Evolutionary conservation across 345 rosid species (phyloP).

Genomic region (Salix udensis): DNA sequence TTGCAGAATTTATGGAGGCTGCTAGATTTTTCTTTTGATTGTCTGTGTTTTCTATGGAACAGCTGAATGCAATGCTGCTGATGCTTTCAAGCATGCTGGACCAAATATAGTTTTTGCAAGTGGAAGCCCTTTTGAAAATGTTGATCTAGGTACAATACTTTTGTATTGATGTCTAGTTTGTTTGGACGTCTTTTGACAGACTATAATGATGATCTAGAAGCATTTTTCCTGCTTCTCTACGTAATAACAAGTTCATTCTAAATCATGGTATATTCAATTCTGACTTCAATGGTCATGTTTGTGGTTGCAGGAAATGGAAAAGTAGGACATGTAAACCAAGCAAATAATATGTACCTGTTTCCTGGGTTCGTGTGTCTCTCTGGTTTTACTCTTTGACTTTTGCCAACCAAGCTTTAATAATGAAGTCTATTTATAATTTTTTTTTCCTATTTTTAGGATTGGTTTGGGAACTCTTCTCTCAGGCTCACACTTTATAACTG

Average conservation of each 20-base stretch:
- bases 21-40: slow-evolving; percentile 18
- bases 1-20: slow-evolving; percentile 5
- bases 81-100: slow-evolving; percentile 91
- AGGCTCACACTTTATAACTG: slow-evolving; percentile 73
- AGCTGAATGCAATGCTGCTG: slow-evolving; percentile 97
- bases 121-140: slow-evolving; percentile 94
- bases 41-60: slow-evolving; percentile 22
- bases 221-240: not conserved
- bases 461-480: slow-evolving; percentile 85
- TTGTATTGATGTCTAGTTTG: slow-evolving; percentile 6
- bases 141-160: slow-evolving; percentile 61
- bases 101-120: slow-evolving; percentile 87
- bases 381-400: slow-evolving; percentile 6
- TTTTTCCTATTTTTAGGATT: slow-evolving; percentile 46
- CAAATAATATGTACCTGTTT: slow-evolving; percentile 97
- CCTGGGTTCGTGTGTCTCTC: slow-evolving; percentile 68
- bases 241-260: not conserved
- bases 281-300: slow-evolving; percentile 6
- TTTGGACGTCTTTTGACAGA: slow-evolving; percentile 13
- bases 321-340: slow-evolving; percentile 92
- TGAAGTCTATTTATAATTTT: not conserved
- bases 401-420: not conserved
- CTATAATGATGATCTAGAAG: not conserved
- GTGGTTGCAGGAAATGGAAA: slow-evolving; percentile 69
- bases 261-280: not conserved